phyloP scores from a whole-genome alignment of 2,329 filamentous ascomycete genomes.

The Dryadomyces sulphureus region DNA sequence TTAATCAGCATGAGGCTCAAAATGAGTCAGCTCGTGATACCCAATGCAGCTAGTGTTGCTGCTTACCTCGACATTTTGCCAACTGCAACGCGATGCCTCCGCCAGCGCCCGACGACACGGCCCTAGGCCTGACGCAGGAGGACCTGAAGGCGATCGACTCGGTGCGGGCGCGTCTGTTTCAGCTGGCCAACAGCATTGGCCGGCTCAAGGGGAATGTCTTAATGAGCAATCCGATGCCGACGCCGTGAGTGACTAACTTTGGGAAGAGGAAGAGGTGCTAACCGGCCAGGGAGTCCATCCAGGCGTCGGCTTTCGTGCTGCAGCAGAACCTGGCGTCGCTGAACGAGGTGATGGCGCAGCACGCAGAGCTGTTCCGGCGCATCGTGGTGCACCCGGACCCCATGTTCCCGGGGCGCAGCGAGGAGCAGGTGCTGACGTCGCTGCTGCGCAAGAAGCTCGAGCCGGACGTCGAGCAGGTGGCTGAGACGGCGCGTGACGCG shows the following conservation, averaged over 20 bases:
- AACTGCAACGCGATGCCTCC: slow-evolving; percentile 14
- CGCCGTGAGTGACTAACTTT: slow-evolving; percentile 32
- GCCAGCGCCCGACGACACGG: slow-evolving; percentile 12
- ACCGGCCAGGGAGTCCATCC: slow-evolving; percentile 47
- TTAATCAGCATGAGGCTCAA: too few relatives aligned
- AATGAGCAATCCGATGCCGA: slow-evolving; percentile 50
- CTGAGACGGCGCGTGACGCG: slow-evolving; percentile 44
- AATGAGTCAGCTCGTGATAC: too few relatives aligned
- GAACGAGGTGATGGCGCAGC: slow-evolving; percentile 47
- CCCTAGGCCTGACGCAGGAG: slow-evolving; percentile 38
- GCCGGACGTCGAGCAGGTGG: slow-evolving; percentile 59
- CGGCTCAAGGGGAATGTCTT: slow-evolving; percentile 48
- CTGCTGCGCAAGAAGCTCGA: slow-evolving; percentile 75
- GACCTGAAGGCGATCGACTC: slow-evolving; percentile 57
- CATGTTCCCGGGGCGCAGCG: slow-evolving; percentile 55
- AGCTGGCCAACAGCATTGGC: slow-evolving; percentile 53
- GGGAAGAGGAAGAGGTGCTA: neutral
- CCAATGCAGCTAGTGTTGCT: too few relatives aligned
- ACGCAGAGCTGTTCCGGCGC: slow-evolving; percentile 52
- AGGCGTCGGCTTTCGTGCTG: slow-evolving; percentile 57
- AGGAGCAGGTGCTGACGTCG: slow-evolving; percentile 50
- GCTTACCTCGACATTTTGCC: too few relatives aligned
- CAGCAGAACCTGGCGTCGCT: slow-evolving; percentile 55
- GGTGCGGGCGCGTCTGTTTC: slow-evolving; percentile 50
- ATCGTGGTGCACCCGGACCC: slow-evolving; percentile 64